Percentiles rank a stretch among this genome's conserved stretches.
phyloP scores from a whole-genome alignment of 2,329 filamentous ascomycete species.

The Albifimbria verrucaria region DNA sequence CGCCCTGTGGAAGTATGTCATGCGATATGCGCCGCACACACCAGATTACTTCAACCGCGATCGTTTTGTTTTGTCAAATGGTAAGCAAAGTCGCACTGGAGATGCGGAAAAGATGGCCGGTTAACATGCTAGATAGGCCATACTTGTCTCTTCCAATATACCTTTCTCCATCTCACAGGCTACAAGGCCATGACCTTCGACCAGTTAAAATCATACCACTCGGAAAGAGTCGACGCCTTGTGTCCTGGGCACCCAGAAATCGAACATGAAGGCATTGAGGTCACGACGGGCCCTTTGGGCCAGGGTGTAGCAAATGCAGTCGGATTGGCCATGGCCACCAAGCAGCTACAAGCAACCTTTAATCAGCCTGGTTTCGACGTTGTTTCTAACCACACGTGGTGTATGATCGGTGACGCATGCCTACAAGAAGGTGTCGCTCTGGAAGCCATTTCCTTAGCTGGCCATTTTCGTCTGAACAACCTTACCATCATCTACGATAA shows the following conservation, averaged over 20 bases:
- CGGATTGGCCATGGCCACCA: constrained; percentile 48
- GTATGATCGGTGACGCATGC: constrained; percentile 50
- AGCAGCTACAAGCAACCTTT: constrained; percentile 45
- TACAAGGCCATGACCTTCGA: constrained; percentile 54
- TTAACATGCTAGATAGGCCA: constrained; percentile 33
- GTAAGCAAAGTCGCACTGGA: background rate
- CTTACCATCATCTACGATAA: constrained; percentile 52
- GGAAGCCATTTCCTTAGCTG: constrained; percentile 49
- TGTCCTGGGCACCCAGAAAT: constrained; percentile 50
- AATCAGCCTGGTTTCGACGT: constrained; percentile 42
- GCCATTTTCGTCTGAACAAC: constrained; percentile 47
- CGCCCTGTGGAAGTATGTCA: constrained; percentile 58
- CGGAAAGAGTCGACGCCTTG: constrained; percentile 30
- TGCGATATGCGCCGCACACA: constrained; percentile 56
- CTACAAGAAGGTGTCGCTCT: constrained; percentile 50
- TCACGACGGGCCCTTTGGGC: constrained; percentile 51
- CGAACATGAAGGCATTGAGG: constrained; percentile 47
- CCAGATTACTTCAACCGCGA: constrained; percentile 59
- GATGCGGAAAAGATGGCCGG: background rate
- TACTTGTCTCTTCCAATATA: constrained; percentile 52
- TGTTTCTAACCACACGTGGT: constrained; percentile 44
- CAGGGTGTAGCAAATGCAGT: constrained; percentile 53
- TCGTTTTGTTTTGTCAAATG: constrained; percentile 59
- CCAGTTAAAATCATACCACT: constrained; percentile 39
- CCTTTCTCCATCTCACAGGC: constrained; percentile 49